Base-by-base conservation (phyloP, 2,329 filamentous ascomycete species). In the Aspergillus sp. region DNA sequence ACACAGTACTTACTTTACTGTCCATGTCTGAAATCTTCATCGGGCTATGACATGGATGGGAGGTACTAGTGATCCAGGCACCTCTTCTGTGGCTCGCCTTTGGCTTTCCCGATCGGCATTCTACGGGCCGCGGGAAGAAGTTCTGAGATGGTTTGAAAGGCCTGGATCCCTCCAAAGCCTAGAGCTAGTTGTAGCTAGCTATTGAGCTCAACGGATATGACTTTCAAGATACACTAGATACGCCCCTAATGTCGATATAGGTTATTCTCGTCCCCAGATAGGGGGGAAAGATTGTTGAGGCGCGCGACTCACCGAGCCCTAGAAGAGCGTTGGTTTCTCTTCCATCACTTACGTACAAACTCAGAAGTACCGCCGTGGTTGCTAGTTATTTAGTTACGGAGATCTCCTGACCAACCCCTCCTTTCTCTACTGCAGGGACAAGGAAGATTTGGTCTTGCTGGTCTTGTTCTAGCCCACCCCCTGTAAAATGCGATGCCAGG, bases 361-460 rank as follows among this genome's bases (percentile, higher is more conserved):
- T 44, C 41, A 44, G 41, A 44, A 44, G 41, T 44, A 44, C 41
- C 19, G 41, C 23, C 17, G 39, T 58, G 36, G 27, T 38, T 32
- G 41, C 32, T 36, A 21, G 27, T 49, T 13, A 11, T 15, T 44
- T 39, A 51, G 23, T 23, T 54, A 52, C 25, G 49, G 58, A 60
- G 53, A 53, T 60, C 53, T 57, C 47, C 58, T 60, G 38, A 54
- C 58, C 58, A 57, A 60, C 52, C 53, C 56, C 58, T 56, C 36
- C 55, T 30, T 54, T 51, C 23, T 42, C 47, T 60, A 50, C 49
- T 51, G 47, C 25, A 38, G 50, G 50, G 27, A 53, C 50, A 53
- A 53, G 50, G 19, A 53, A 32, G 48, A 30, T 32, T 27, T 50
- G 30, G 48, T 27, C 3, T 32, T 27, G 23, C 48, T 50, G 23